Evolutionary conservation across 129 eudicot genomes (phyloP).

Genomic region (Flaveria linearis): DNA sequence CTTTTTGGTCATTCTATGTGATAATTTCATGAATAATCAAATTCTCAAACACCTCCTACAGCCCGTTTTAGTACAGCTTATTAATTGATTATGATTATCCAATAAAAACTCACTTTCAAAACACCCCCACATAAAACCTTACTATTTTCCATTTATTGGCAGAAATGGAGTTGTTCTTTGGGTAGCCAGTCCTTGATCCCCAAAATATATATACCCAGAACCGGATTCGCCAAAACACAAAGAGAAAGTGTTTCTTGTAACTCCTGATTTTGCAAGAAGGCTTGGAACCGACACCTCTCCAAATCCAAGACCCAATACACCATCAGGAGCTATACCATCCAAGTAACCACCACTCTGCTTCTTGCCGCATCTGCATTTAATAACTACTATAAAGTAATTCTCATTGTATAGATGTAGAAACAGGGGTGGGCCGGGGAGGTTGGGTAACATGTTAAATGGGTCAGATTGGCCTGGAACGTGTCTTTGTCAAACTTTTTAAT

Average conservation of each 20-base stretch:
- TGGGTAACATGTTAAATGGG: not conserved
- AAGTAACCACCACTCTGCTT: slow-evolving; percentile 94
- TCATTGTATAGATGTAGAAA: not conserved
- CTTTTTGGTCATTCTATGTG: too few relatives aligned
- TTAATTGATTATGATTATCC: not conserved
- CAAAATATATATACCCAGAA: slow-evolving; percentile 87
- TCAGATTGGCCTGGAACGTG: not conserved
- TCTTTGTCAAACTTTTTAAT: not conserved
- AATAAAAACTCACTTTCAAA: not conserved
- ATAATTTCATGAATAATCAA: not conserved
- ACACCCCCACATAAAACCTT: slow-evolving; percentile 25
- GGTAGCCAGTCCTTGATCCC: slow-evolving; percentile 72
- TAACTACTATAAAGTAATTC: slow-evolving; percentile 9
- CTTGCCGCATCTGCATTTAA: slow-evolving; percentile 76
- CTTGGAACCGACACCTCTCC: slow-evolving; percentile 86
- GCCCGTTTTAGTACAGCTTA: not conserved
- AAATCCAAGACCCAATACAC: slow-evolving; percentile 86
- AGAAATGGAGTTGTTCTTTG: slow-evolving; percentile 74
- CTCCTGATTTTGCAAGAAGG: slow-evolving; percentile 79
- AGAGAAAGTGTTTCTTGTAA: slow-evolving; percentile 67
- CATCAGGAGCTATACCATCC: slow-evolving; percentile 97
- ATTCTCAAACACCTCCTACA: not conserved
- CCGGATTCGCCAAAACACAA: slow-evolving; percentile 82
- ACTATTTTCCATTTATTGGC: slow-evolving; percentile 68
- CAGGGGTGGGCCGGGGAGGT: not conserved